These are phyloP conservation scores for Schwanniomyces yamadae DNA, from an alignment of 805 yeast genomes.

Conservation along the genomic window DNA sequence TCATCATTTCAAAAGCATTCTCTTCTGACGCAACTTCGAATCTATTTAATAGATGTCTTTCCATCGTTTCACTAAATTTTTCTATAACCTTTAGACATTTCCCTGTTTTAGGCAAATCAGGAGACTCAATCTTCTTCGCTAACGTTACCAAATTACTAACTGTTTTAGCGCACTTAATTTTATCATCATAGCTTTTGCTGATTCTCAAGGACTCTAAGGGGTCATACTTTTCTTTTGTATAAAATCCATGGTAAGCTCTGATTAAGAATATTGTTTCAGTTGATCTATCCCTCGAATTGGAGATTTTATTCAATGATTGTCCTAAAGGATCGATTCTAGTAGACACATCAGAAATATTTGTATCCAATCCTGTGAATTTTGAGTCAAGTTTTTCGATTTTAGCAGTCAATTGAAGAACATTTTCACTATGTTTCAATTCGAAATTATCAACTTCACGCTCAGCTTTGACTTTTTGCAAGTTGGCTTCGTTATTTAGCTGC, in stretches of 20 bases:
- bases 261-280: slow-evolving; percentile 69
- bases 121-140: slow-evolving; percentile 61
- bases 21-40: slow-evolving; percentile 75
- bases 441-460: slow-evolving; percentile 57
- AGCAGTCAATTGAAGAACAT: slow-evolving; percentile 55
- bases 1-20: slow-evolving; percentile 68
- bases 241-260: slow-evolving; percentile 74
- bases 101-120: slow-evolving; percentile 46
- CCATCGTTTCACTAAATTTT: slow-evolving; percentile 75
- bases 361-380: slow-evolving; percentile 51
- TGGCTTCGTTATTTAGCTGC: slow-evolving; percentile 57
- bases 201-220: slow-evolving; percentile 60
- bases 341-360: slow-evolving; percentile 54
- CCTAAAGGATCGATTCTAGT: slow-evolving; percentile 68
- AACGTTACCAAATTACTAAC: slow-evolving; percentile 64
- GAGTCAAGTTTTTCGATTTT: slow-evolving; percentile 46
- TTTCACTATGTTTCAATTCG: slow-evolving; percentile 67
- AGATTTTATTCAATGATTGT: slow-evolving; percentile 61
- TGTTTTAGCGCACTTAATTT: slow-evolving; percentile 64
- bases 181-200: slow-evolving; percentile 47
- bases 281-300: slow-evolving; percentile 72
- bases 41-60: slow-evolving; percentile 61
- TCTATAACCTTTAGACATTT: slow-evolving; percentile 50
- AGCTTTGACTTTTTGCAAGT: slow-evolving; percentile 47
- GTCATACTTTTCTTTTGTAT: slow-evolving; percentile 50